A percentile compares a stretch with the other conserved stretches of the same genome.
Evolutionary conservation across 1,284 basidiomycete genomes (phyloP).

Genomic region (Leucoagaricus sp.): DNA sequence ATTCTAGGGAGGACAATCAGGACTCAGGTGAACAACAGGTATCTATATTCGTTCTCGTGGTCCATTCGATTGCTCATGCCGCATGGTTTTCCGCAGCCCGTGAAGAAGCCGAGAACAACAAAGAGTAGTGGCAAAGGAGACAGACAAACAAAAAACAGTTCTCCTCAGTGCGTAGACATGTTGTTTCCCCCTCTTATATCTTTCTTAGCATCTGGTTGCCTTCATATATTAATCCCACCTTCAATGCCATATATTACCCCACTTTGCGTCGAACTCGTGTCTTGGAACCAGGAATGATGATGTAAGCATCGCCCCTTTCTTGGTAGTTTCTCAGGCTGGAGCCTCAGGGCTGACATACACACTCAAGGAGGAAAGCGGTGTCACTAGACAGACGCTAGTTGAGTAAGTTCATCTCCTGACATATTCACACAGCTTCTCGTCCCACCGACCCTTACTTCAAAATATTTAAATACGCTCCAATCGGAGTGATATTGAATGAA

Average conservation of each 20-base stretch:
- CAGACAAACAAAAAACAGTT: background rate
- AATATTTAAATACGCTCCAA: constrained; percentile 7
- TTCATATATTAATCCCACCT: background rate
- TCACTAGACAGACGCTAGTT: constrained; percentile 10
- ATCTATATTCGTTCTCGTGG: background rate
- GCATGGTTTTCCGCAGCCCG: background rate
- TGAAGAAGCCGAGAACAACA: constrained; percentile 3
- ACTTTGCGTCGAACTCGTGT: background rate
- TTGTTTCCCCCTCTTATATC: too few relatives aligned
- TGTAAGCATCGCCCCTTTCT: constrained; percentile 18
- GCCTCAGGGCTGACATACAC: background rate
- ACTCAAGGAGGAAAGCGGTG: constrained; percentile 18
- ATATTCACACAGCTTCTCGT: constrained; percentile 12
- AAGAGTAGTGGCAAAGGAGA: background rate
- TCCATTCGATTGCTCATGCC: background rate
- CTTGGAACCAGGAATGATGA: constrained; percentile 20
- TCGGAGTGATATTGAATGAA: constrained; percentile 25
- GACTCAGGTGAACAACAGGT: constrained; percentile 5
- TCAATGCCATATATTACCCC: too few relatives aligned
- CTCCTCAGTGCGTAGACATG: background rate
- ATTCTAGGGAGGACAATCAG: constrained; percentile 12
- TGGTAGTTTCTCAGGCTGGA: constrained; percentile 17
- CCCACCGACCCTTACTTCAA: constrained; percentile 1
- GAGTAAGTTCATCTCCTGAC: constrained; percentile 7
- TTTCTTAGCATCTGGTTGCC: too few relatives aligned